Percentiles rank a stretch among this genome's conserved stretches.
phyloP scores from a whole-genome alignment of 2,329 filamentous ascomycete genomes.

The Phaeoacremonium minimum region DNA sequence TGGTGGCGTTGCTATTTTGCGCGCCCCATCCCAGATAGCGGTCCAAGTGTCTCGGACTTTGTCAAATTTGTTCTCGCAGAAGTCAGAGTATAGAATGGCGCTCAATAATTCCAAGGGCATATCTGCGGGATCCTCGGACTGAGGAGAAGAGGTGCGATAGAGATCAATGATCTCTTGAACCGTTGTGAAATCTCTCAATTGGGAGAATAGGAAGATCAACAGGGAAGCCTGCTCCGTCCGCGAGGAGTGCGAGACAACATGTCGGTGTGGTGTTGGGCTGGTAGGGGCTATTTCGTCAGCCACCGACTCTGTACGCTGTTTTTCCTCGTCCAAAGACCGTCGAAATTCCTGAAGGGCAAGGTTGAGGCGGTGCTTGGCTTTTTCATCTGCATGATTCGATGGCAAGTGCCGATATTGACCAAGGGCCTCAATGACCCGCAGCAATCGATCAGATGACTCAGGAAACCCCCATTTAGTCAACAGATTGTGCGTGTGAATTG shows the following conservation, averaged over 20 bases:
- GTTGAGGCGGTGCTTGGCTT: conserved; percentile 20
- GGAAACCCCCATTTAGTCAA: conserved; percentile 37
- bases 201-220: conserved; percentile 33
- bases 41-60: conserved; percentile 66
- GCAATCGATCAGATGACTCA: conserved; percentile 35
- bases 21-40: conserved; percentile 49
- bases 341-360: conserved; percentile 29
- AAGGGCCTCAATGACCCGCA: conserved; percentile 37
- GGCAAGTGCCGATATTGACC: conserved; percentile 26
- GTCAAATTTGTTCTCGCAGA: conserved; percentile 51
- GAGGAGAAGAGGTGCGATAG: conserved; percentile 45
- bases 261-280: conserved; percentile 6
- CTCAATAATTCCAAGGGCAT: conserved; percentile 55
- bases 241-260: too few relatives aligned
- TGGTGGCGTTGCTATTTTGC: conserved; percentile 19
- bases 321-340: conserved; percentile 16
- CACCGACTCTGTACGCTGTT: conserved; percentile 4
- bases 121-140: conserved; percentile 33
- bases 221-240: conserved; percentile 33
- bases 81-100: conserved; percentile 64
- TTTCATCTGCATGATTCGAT: conserved; percentile 8
- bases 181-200: conserved; percentile 30
- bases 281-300: not conserved
- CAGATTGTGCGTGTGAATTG: conserved; percentile 33
- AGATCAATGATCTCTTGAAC: conserved; percentile 39